Base-by-base conservation (phyloP, 768 basidiomycete species). In the Pseudohyphozyma bogoriensis region DNA sequence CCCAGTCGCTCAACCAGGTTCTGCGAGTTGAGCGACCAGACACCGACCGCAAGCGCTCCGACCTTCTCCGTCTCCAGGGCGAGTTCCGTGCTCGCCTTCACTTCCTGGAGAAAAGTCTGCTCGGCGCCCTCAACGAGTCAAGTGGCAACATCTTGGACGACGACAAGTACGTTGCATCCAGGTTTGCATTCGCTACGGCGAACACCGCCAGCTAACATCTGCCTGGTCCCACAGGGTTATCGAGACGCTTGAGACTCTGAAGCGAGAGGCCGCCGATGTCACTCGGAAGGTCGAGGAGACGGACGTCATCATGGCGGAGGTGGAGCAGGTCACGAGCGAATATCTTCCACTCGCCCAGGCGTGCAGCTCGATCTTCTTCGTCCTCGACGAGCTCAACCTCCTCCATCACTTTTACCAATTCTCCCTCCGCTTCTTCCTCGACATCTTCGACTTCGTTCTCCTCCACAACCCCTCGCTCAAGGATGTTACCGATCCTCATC, bases 351-450 rank as follows among this genome's bases (percentile, higher is more conserved):
- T 99, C 51, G 93, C 95, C 0, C 89, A 91, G 70, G 90, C 91
- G 6, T 95, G 92, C 79, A 93, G 91, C 72, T 84, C 89, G 1
- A 84, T 96, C 45, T 99, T 89, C 82, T 99, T 99, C 77, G 86
- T 93, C 60, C 78, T 99, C 68, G 93, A 97, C 70, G 91, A 96
- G 70, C 80, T 97, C 52, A 86, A 89, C 72, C 79, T 86, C 55
- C 82, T 96, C 77, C 89, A 93, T 71, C 93, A 95, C 75, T 97
- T 97, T 78, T 99, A 99, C 72, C 89, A 96, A 73, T 99, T 99
- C 79, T 97, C 95, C 2, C 80, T 99, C 49, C 85, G 80, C 32
- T 96, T 93, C 80, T 99, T 99, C 86, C 81, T 97, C 60, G 93
- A 95, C 72, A 93, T 96, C 71, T 99, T 99, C 76, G 89, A 97